Evolutionary conservation across 140 eudicot genomes (phyloP).

Genomic region (Senecio squalidus): DNA sequence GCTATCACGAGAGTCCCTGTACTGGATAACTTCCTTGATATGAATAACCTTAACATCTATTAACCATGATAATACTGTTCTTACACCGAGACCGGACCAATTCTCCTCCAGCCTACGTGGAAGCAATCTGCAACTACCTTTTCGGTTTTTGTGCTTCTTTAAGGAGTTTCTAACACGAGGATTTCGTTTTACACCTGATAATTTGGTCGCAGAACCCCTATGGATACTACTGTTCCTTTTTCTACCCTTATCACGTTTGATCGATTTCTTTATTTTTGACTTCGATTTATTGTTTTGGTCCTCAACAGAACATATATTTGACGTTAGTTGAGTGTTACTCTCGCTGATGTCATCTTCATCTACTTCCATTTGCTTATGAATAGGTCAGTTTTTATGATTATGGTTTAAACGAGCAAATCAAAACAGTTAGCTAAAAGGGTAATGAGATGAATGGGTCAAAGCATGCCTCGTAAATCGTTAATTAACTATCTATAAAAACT

Average conservation of each 20-base stretch:
- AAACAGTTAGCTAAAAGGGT: too few relatives aligned
- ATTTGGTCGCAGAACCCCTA: constrained; percentile 32
- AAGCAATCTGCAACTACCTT: too few relatives aligned
- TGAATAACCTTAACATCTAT: constrained; percentile 56
- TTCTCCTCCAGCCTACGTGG: constrained; percentile 51
- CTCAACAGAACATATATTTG: constrained; percentile 1
- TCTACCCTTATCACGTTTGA: constrained; percentile 15
- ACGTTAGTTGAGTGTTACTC: constrained; percentile 14
- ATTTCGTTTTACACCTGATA: constrained; percentile 15
- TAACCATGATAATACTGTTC: constrained; percentile 82
- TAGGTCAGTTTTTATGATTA: too few relatives aligned
- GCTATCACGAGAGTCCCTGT: constrained; percentile 51
- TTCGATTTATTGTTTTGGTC: constrained; percentile 4
- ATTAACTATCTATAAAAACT: too few relatives aligned
- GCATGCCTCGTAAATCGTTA: too few relatives aligned
- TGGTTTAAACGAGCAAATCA: too few relatives aligned
- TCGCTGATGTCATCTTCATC: constrained; percentile 40
- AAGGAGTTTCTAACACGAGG: constrained; percentile 31
- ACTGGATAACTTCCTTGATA: constrained; percentile 59
- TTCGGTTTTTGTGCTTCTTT: constrained; percentile 55
- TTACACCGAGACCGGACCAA: constrained; percentile 39
- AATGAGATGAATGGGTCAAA: too few relatives aligned
- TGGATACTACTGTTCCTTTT: constrained; percentile 25
- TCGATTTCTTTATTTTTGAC: constrained; percentile 15
- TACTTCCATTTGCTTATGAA: too few relatives aligned